Evolutionary conservation across 169 alveolate species (phyloP).

Genomic region (Eimeria acervulina): DNA sequence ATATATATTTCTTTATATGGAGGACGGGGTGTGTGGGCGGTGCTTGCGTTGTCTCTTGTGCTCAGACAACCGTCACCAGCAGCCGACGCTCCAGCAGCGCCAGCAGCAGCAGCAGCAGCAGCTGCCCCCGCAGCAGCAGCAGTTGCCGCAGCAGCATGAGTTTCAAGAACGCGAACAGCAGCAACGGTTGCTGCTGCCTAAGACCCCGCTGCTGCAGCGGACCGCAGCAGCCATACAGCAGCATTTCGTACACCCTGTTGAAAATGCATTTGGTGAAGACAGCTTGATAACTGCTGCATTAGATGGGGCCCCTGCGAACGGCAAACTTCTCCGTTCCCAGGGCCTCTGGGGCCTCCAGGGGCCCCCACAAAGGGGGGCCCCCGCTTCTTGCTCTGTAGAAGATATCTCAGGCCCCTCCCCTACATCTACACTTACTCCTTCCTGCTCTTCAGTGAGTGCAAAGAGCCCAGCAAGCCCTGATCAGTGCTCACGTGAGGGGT

Average conservation of each 20-base stretch:
- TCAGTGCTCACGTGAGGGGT: slow-evolving; percentile 40
- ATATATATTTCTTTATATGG: too few relatives aligned
- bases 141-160: background rate
- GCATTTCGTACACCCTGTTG: background rate
- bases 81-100: background rate
- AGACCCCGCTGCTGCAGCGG: slow-evolving; percentile 17
- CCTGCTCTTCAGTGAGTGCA: slow-evolving; percentile 57
- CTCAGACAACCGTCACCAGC: slow-evolving; percentile 28
- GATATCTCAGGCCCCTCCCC: slow-evolving; percentile 46
- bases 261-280: background rate
- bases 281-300: background rate
- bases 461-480: slow-evolving; percentile 65
- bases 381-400: background rate
- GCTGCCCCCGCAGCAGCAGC: background rate
- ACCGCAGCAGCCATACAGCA: background rate
- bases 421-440: background rate
- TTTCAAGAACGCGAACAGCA: background rate
- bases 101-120: slow-evolving; percentile 27
- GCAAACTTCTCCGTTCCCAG: background rate
- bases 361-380: slow-evolving; percentile 7
- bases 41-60: background rate
- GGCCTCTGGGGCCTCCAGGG: background rate
- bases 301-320: background rate
- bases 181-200: slow-evolving; percentile 34
- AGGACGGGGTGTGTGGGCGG: background rate